Percentiles rank a stretch among this genome's conserved stretches.
phyloP scores from a whole-genome alignment of 768 basidiomycete genomes.

The Kwoniella heveanensis region DNA sequence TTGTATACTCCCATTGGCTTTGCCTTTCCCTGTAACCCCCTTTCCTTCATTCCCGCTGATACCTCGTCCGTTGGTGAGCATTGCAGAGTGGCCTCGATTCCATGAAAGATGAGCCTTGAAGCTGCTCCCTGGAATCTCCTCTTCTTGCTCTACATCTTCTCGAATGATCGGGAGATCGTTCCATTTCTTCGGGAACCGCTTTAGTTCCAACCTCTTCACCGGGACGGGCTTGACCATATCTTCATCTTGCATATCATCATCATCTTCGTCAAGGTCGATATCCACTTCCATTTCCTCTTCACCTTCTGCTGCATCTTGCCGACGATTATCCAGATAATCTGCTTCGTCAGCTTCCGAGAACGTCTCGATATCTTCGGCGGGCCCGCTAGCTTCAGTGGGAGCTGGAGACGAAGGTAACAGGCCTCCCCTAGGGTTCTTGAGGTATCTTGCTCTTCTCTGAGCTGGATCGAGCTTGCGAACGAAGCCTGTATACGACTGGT shows the following conservation, averaged over 20 bases:
- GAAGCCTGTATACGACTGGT: not conserved
- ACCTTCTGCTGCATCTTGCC: not conserved
- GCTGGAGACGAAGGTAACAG: not conserved
- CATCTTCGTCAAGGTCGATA: not conserved
- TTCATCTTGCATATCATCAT: not conserved
- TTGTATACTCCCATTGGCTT: too few relatives aligned
- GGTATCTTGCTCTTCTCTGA: not conserved
- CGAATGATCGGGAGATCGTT: not conserved
- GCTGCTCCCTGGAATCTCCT: not conserved
- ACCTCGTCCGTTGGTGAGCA: too few relatives aligned
- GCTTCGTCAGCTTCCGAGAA: not conserved
- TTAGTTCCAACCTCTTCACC: not conserved
- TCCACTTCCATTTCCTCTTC: not conserved
- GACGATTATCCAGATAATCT: not conserved
- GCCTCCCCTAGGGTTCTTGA: not conserved
- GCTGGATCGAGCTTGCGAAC: not conserved
- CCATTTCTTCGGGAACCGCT: not conserved
- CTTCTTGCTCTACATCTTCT: not conserved
- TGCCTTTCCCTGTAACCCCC: too few relatives aligned
- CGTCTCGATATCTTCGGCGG: not conserved
- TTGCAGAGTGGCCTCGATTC: too few relatives aligned
- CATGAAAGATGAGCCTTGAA: too few relatives aligned
- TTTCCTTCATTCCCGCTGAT: too few relatives aligned
- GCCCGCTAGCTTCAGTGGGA: not conserved
- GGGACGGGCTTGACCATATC: not conserved